Conservation (phyloP, 192 early-diverging fungal genomes). For the Backusella parvicylindrica region DNA sequence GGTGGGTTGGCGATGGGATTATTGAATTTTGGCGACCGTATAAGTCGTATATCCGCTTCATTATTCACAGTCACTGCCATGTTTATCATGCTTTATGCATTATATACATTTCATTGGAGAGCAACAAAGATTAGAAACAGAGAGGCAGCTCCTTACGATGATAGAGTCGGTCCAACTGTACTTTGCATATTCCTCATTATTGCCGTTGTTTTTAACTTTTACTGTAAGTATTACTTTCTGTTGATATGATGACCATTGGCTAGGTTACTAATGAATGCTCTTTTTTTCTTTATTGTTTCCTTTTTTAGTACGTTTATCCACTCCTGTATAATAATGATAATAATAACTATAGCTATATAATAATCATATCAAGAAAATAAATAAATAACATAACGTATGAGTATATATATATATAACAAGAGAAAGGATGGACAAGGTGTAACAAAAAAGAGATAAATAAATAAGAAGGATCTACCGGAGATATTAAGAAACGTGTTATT, state of each 20-base stretch:
- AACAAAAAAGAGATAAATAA: not conserved
- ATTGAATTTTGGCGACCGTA: slow-evolving; percentile 76
- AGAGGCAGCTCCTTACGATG: slow-evolving; percentile 77
- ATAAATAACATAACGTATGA: not conserved
- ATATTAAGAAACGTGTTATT: not conserved
- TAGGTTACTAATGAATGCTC: not conserved
- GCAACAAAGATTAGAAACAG: slow-evolving; percentile 70
- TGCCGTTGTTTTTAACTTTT: slow-evolving; percentile 72
- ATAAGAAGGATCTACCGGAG: not conserved
- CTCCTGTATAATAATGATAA: not conserved
- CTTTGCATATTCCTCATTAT: slow-evolving; percentile 62
- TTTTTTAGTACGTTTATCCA: not conserved
- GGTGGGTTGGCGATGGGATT: slow-evolving; percentile 73
- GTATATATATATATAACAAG: not conserved
- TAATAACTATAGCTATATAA: not conserved
- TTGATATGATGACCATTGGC: not conserved
- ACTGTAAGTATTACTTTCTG: slow-evolving; percentile 17
- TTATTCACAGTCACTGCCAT: slow-evolving; percentile 57
- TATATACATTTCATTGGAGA: slow-evolving; percentile 75
- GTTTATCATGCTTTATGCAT: slow-evolving; percentile 75
- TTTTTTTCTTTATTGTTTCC: not conserved
- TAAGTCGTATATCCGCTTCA: slow-evolving; percentile 49
- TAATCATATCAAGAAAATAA: not conserved
- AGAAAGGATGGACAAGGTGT: not conserved
- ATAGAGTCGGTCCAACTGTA: slow-evolving; percentile 69